Conservation (phyloP, 1,139 yeast species). For the Insectozyma bohioensis region DNA sequence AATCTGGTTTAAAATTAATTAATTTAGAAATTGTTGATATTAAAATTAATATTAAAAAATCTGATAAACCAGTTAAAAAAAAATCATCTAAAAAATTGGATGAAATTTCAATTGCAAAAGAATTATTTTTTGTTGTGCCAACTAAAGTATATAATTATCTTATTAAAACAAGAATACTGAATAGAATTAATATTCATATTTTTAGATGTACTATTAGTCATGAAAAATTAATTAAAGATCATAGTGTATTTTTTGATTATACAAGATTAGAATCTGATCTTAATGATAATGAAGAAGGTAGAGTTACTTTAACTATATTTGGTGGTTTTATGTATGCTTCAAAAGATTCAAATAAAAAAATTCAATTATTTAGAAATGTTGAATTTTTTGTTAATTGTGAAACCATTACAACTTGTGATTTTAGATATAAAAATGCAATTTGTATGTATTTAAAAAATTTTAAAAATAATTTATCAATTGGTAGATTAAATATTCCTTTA, state of each 20-base stretch:
- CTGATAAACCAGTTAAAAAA: neutral
- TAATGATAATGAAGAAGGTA: conserved; percentile 20
- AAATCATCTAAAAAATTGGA: conserved; percentile 1
- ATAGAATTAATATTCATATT: conserved; percentile 33
- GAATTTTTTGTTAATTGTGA: conserved; percentile 30
- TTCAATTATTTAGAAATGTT: conserved; percentile 28
- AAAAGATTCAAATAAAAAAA: conserved; percentile 15
- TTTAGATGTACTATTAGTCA: conserved; percentile 24
- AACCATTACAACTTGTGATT: conserved; percentile 23
- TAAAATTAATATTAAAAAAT: conserved; percentile 18
- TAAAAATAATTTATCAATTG: conserved; percentile 21
- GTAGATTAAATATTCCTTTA: conserved; percentile 27
- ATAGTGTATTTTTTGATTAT: conserved; percentile 28
- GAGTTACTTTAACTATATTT: conserved; percentile 25
- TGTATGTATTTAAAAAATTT: conserved; percentile 19
- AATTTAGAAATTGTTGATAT: conserved; percentile 31
- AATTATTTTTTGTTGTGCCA: conserved; percentile 13
- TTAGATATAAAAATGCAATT: conserved; percentile 15
- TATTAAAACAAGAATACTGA: conserved; percentile 23
- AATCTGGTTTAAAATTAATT: conserved; percentile 32
- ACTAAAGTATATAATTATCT: conserved; percentile 16
- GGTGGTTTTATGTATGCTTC: conserved; percentile 31
- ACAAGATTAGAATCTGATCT: conserved; percentile 28
- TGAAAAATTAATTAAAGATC: conserved; percentile 18
- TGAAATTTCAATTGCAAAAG: conserved; percentile 10